phyloP scores from a whole-genome alignment of 257 asterid species.

The Datura wrightii region DNA sequence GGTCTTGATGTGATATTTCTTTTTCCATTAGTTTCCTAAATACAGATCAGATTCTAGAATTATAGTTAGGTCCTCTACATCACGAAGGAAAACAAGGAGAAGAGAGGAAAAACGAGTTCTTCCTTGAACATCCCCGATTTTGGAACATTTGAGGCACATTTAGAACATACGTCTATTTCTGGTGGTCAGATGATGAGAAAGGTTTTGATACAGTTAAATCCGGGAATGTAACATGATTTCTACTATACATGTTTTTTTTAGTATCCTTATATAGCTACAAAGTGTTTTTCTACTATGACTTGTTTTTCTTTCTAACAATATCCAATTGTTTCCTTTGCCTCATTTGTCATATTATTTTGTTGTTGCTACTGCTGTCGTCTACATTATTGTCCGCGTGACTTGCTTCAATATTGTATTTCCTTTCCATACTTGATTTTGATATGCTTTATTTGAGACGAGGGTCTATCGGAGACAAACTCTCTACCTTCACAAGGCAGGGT shows the following conservation, averaged over 20 bases:
- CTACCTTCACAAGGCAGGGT: neutral
- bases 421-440: conserved; percentile 9
- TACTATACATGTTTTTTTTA: neutral
- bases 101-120: neutral
- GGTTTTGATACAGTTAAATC: neutral
- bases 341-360: neutral
- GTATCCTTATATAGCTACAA: neutral
- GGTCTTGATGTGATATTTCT: neutral
- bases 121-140: conserved; percentile 10
- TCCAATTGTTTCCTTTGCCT: neutral
- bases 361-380: neutral
- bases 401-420: neutral
- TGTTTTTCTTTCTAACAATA: neutral
- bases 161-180: neutral
- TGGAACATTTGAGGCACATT: conserved; percentile 21
- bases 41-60: neutral
- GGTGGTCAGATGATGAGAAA: neutral
- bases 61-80: neutral
- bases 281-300: neutral
- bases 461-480: neutral
- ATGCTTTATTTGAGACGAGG: neutral
- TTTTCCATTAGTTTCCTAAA: conserved; percentile 7
- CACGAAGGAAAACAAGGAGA: conserved; percentile 11
- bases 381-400: neutral
- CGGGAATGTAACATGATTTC: neutral